Base-by-base conservation (phyloP, 768 basidiomycete genomes). In the Kwoniella dejecticola region DNA sequence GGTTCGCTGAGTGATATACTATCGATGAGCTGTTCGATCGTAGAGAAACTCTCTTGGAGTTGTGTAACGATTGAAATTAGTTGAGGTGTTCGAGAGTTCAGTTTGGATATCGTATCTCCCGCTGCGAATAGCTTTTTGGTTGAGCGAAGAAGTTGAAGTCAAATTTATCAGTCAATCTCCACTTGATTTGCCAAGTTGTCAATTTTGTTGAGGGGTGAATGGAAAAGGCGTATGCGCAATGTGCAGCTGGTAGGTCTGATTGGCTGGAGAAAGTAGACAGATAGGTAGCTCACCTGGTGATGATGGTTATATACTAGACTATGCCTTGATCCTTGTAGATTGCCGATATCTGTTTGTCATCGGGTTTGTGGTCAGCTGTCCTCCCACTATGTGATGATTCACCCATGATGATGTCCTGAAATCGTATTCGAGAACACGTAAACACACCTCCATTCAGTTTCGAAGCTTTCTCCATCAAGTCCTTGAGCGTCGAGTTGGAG, bases 231-330 rank as follows among this genome's bases (percentile, higher is more conserved):
- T n/a, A n/a, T n/a, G n/a, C n/a, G n/a, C n/a, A n/a, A n/a, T n/a
- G n/a, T n/a, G n/a, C n/a, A n/a, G n/a, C n/a, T n/a, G n/a, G n/a
- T n/a, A n/a, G n/a, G n/a, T n/a, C n/a, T n/a, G n/a, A n/a, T n/a
- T n/a, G n/a, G n/a, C n/a, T n/a, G n/a, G n/a, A n/a, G n/a, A n/a
- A n/a, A n/a, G n/a, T n/a, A n/a, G n/a, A n/a, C n/a, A n/a, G n/a
- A n/a, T n/a, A n/a, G n/a, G n/a, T n/a, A n/a, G 60, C 68, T 13
- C 48, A 74, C 77, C 61, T 78, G 76, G 48, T 79, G 72, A 62
- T 79, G 77, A 52, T 79, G 77, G 30, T 79, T 76, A 60, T 79
- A 79, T 2, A 79, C 77, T 10, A 79, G 56, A 38, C 64, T 62
- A 63, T 79, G 71, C 27, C 74, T 40, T 3, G 74, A 76, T 5